Percentiles rank a stretch among this genome's conserved stretches.
phyloP scores from a whole-genome alignment of 1,139 yeast genomes.

The Nakaseomyces bracarensis region DNA sequence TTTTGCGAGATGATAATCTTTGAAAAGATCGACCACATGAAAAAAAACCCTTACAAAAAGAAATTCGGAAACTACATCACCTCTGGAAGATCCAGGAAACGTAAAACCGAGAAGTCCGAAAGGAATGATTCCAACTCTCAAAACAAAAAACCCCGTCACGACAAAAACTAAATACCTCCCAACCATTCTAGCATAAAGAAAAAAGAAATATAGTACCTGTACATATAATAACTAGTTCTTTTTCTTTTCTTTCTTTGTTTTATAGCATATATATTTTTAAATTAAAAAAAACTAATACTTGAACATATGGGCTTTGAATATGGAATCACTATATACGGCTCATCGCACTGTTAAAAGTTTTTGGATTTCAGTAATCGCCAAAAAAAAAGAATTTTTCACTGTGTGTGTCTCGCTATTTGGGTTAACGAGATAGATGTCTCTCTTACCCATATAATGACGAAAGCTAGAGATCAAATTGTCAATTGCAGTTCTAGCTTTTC shows the following conservation, averaged over 20 bases:
- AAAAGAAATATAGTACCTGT: too few relatives aligned
- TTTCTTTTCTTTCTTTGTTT: neutral
- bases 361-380: too few relatives aligned
- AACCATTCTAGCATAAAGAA: too few relatives aligned
- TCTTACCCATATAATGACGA: too few relatives aligned
- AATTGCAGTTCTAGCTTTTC: too few relatives aligned
- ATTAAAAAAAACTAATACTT: neutral
- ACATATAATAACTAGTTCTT: neutral
- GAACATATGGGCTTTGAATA: neutral
- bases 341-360: conserved; percentile 4
- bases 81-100: neutral
- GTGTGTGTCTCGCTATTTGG: too few relatives aligned
- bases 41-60: conserved; percentile 24
- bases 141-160: too few relatives aligned
- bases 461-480: too few relatives aligned
- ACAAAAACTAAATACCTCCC: too few relatives aligned
- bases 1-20: conserved; percentile 58
- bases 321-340: neutral
- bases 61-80: neutral
- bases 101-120: neutral
- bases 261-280: too few relatives aligned
- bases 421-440: neutral
- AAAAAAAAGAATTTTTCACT: too few relatives aligned
- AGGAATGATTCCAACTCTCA: too few relatives aligned
- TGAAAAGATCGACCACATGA: conserved; percentile 42